Conservation (phyloP, 805 yeast species). For the Yarrowia sp. region DNA sequence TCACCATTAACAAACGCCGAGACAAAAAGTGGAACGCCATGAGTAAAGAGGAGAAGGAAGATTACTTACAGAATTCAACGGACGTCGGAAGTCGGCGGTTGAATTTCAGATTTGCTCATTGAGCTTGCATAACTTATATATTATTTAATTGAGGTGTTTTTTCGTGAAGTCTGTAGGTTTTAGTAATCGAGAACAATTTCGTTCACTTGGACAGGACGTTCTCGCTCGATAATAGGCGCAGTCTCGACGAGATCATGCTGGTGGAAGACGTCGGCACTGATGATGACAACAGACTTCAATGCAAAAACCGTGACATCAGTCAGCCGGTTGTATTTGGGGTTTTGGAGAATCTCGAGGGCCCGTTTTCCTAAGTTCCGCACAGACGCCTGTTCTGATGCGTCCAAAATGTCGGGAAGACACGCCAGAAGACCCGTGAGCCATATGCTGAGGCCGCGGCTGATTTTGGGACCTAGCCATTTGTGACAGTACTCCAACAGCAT, state of each 20-base stretch:
- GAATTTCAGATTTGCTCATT: slow-evolving; percentile 47
- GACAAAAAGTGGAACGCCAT: slow-evolving; percentile 52
- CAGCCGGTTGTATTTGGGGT: slow-evolving; percentile 22
- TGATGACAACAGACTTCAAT: slow-evolving; percentile 28
- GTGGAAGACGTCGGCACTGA: slow-evolving; percentile 31
- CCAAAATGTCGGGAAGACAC: slow-evolving; percentile 43
- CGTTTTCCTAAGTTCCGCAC: slow-evolving; percentile 46
- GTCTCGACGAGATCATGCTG: slow-evolving; percentile 30
- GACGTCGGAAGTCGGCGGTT: slow-evolving; percentile 60
- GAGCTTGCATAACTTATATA: background rate
- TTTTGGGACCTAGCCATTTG: slow-evolving; percentile 44
- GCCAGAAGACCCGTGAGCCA: slow-evolving; percentile 47
- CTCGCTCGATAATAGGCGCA: background rate
- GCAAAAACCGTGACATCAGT: slow-evolving; percentile 31
- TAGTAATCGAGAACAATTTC: slow-evolving; percentile 1
- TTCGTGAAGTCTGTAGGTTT: no score
- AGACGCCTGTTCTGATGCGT: slow-evolving; percentile 43
- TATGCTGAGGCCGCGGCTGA: slow-evolving; percentile 34
- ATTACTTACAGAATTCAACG: slow-evolving; percentile 48
- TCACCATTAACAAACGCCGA: slow-evolving; percentile 37
- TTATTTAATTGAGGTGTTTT: background rate
- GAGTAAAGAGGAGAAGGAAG: slow-evolving; percentile 49
- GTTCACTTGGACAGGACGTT: background rate
- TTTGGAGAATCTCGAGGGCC: slow-evolving; percentile 30
- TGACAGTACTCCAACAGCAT: slow-evolving; percentile 45